Percentiles rank a stretch among this genome's conserved stretches.
phyloP scores from a whole-genome alignment of 106 monocot species.

The Dendrobium huoshanense region DNA sequence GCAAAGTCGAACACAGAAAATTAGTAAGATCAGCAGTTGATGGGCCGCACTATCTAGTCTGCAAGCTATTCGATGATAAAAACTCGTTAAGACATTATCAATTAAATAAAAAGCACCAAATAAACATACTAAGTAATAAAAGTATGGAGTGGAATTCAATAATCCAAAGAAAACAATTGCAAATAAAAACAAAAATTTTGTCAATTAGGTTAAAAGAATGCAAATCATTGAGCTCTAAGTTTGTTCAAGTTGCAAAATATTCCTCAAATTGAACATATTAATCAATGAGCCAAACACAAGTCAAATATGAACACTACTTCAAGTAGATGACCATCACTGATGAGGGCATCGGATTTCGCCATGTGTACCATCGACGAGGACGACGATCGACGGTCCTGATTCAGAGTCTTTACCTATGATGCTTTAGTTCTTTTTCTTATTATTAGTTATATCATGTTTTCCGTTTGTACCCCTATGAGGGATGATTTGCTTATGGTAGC shows the following conservation, averaged over 20 bases:
- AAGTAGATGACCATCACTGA: neutral
- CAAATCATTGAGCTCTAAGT: neutral
- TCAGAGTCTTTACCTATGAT: too few species aligned
- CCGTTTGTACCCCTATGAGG: too few species aligned
- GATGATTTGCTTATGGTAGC: too few species aligned
- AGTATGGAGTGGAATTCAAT: neutral
- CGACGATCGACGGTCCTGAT: too few species aligned
- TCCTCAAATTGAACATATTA: neutral
- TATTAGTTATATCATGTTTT: too few species aligned
- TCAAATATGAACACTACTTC: neutral
- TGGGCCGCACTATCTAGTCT: neutral
- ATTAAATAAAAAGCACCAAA: neutral
- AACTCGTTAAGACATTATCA: neutral
- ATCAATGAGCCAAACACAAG: neutral
- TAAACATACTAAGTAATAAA: neutral
- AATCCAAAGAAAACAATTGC: neutral
- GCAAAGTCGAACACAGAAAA: constrained; percentile 12
- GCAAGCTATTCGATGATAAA: neutral
- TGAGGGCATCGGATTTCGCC: too few species aligned
- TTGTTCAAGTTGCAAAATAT: neutral
- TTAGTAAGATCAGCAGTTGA: constrained; percentile 3
- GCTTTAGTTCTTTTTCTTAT: too few species aligned
- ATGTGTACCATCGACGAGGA: too few species aligned
- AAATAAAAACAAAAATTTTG: neutral
- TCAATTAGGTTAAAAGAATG: neutral